Percentiles rank a stretch among this genome's conserved stretches.
phyloP scores from a whole-genome alignment of 1,284 basidiomycete species.

The Malassezia caprae region DNA sequence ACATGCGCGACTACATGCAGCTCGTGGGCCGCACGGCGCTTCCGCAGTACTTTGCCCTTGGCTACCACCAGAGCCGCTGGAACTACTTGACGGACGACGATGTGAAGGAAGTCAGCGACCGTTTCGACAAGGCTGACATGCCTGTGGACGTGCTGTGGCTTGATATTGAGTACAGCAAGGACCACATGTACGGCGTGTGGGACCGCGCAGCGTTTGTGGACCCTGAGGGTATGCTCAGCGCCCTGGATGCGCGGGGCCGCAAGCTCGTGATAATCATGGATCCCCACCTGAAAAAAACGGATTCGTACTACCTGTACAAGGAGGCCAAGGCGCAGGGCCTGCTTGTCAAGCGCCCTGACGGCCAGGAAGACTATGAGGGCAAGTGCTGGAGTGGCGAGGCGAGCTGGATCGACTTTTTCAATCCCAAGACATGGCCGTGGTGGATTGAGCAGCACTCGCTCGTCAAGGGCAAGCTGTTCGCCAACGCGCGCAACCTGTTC shows the following conservation, averaged over 20 bases:
- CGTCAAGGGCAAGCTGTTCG: slow-evolving; percentile 26
- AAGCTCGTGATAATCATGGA: slow-evolving; percentile 98
- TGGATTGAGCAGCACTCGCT: slow-evolving; percentile 54
- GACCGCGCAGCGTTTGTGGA: slow-evolving; percentile 82
- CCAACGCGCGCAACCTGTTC: slow-evolving; percentile 56
- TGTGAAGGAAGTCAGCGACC: slow-evolving; percentile 70
- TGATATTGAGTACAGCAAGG: slow-evolving; percentile 80
- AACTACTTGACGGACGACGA: slow-evolving; percentile 90
- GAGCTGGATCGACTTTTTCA: slow-evolving; percentile 95
- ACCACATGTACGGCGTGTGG: slow-evolving; percentile 98
- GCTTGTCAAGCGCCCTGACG: slow-evolving; percentile 70
- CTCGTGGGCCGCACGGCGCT: slow-evolving; percentile 77
- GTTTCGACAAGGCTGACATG: slow-evolving; percentile 76
- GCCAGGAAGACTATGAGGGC: slow-evolving; percentile 74
- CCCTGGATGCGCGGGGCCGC: slow-evolving; percentile 71
- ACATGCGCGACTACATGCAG: slow-evolving; percentile 74
- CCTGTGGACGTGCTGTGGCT: slow-evolving; percentile 97
- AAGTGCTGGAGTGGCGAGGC: slow-evolving; percentile 97
- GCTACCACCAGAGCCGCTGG: slow-evolving; percentile 96
- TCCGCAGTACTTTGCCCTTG: slow-evolving; percentile 81
- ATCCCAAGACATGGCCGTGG: slow-evolving; percentile 79
- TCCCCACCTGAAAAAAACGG: slow-evolving; percentile 80
- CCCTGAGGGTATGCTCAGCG: slow-evolving; percentile 81
- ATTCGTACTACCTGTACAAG: slow-evolving; percentile 73
- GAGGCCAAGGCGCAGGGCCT: slow-evolving; percentile 69